These are phyloP conservation scores for Pythium dissotocum DNA, from an alignment of 352 stramenopile genomes.

Conservation along the genomic window DNA sequence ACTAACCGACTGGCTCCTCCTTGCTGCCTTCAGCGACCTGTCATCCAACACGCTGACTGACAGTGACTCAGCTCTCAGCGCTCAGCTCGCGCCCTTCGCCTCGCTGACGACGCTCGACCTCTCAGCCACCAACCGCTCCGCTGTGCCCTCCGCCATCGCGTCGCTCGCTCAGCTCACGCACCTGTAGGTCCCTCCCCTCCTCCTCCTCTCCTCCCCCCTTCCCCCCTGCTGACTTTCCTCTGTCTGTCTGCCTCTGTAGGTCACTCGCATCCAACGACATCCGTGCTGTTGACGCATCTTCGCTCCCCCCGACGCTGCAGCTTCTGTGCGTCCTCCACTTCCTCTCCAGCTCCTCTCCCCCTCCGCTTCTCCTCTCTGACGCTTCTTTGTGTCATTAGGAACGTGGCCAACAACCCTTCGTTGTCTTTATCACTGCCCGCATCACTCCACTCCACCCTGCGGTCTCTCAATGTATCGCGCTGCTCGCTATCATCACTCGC, in stretches of 20 bases:
- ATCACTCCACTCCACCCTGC: neutral
- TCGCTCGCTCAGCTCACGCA: conserved; percentile 6
- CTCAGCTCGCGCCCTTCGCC: neutral
- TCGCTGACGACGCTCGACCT: conserved; percentile 20
- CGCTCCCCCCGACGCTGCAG: conserved; percentile 11
- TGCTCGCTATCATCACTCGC: conserved; percentile 16
- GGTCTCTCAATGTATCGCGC: conserved; percentile 17
- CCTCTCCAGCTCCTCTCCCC: neutral
- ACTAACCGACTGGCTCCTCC: neutral
- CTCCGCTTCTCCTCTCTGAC: neutral
- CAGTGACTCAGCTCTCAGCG: neutral
- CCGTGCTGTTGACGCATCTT: neutral
- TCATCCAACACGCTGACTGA: conserved; percentile 18
- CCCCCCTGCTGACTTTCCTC: neutral
- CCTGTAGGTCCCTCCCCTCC: conserved; percentile 13
- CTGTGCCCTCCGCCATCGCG: conserved; percentile 5
- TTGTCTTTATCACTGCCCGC: conserved; percentile 3
- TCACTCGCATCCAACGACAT: conserved; percentile 23
- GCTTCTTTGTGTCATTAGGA: neutral
- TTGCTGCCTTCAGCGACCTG: conserved; percentile 10
- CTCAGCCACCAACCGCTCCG: conserved; percentile 13
- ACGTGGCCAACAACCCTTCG: conserved; percentile 12
- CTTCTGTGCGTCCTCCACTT: conserved; percentile 14
- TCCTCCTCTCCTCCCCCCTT: neutral
- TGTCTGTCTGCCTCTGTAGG: neutral